A percentile compares a stretch with the other conserved stretches of the same genome.
These are phyloP conservation scores for Leonotis leonurus DNA, from an alignment of 257 asterid species.

Conservation along the genomic window DNA sequence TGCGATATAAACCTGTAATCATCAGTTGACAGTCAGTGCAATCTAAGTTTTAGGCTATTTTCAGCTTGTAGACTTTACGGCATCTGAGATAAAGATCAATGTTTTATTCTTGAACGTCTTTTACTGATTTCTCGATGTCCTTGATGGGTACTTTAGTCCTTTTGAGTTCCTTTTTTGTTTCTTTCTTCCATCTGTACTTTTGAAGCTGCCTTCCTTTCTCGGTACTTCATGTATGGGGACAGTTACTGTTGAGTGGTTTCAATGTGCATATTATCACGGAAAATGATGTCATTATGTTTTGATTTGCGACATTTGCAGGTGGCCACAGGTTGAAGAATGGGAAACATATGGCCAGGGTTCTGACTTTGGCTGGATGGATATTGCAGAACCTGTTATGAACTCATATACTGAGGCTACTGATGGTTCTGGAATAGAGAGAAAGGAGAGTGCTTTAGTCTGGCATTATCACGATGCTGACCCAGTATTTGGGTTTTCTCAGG, in stretches of 20 bases:
- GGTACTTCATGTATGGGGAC: background rate
- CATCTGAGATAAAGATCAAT: too few species aligned
- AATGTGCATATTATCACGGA: background rate
- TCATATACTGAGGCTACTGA: slow-evolving; percentile 88
- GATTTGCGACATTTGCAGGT: slow-evolving; percentile 34
- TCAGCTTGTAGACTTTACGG: background rate
- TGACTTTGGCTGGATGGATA: slow-evolving; percentile 86
- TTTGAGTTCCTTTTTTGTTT: background rate
- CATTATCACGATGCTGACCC: slow-evolving; percentile 86
- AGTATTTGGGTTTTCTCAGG: slow-evolving; percentile 78
- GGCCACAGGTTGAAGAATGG: slow-evolving; percentile 76
- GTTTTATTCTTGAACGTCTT: background rate
- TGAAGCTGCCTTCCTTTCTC: background rate
- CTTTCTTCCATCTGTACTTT: background rate
- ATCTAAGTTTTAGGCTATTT: background rate
- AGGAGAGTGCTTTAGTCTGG: slow-evolving; percentile 92
- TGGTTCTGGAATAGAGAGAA: slow-evolving; percentile 77
- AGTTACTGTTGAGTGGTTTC: background rate
- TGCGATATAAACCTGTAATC: background rate
- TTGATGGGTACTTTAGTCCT: background rate
- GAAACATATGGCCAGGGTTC: slow-evolving; percentile 56
- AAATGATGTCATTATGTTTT: background rate
- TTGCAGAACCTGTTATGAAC: slow-evolving; percentile 90
- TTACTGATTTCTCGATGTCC: background rate
- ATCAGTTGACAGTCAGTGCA: background rate